phyloP scores from a whole-genome alignment of 352 stramenopile species.

The Phytophthora tubulina region DNA sequence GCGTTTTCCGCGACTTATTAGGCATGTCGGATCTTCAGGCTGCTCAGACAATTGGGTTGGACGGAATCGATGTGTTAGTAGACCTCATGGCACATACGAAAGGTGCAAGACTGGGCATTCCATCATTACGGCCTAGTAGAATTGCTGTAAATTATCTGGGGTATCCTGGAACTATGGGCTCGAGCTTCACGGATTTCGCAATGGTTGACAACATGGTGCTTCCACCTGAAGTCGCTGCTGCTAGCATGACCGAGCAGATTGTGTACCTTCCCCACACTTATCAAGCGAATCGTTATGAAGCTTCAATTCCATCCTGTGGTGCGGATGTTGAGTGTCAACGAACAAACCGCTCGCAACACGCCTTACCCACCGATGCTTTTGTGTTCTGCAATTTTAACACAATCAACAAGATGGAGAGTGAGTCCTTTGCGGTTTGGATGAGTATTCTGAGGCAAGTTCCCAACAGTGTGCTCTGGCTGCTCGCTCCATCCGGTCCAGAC shows the following conservation, averaged over 20 bases:
- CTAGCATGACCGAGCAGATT: conserved; percentile 80
- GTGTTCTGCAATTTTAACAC: conserved; percentile 95
- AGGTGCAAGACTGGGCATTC: conserved; percentile 73
- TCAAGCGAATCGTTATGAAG: conserved; percentile 91
- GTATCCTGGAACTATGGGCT: conserved; percentile 91
- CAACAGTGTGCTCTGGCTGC: conserved; percentile 88
- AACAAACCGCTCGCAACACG: conserved; percentile 32
- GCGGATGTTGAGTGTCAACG: conserved; percentile 27
- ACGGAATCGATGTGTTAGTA: conserved; percentile 86
- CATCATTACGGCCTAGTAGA: conserved; percentile 61
- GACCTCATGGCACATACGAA: conserved; percentile 94
- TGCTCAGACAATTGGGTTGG: conserved; percentile 58
- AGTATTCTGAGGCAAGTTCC: conserved; percentile 87
- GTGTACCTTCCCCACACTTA: conserved; percentile 93
- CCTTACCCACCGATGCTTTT: conserved; percentile 42
- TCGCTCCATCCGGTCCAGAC: conserved; percentile 51
- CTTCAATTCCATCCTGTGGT: conserved; percentile 44
- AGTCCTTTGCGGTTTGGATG: conserved; percentile 91
- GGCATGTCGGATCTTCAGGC: conserved; percentile 59
- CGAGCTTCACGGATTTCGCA: conserved; percentile 75
- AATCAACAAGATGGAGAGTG: conserved; percentile 94
- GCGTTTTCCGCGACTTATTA: conserved; percentile 75
- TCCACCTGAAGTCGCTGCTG: conserved; percentile 55
- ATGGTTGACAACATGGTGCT: conserved; percentile 80
- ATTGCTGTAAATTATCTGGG: conserved; percentile 92